Base-by-base conservation (phyloP, 768 basidiomycete genomes). In the Cyclocybe cylindracea region DNA sequence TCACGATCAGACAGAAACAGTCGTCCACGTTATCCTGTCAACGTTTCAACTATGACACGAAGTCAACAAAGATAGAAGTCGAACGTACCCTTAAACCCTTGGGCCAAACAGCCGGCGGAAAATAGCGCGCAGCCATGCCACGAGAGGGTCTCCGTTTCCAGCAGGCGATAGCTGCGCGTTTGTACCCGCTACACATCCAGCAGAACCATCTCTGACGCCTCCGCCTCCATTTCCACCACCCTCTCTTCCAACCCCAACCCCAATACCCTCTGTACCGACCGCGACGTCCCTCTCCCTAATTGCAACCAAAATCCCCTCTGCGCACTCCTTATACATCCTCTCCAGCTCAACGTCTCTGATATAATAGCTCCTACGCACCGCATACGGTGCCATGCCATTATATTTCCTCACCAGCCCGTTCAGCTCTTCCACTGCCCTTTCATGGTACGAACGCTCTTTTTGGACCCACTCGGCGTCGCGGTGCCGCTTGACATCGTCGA, bases 361-460 rank as follows among this genome's bases (percentile, higher is more conserved):
- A 53, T 88, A 77, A 53, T 85, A 82, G 4, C 81, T 72, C 42
- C 87, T 71, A 14, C 91, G 78, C n/a, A 88, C 91, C 4, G 83
- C 74, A 60, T 88, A 89, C 2, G 90, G 91, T 10, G 91, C 92
- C 39, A 88, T 65, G 6, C 79, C 85, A 62, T 94, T 94, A 70
- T 91, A 89, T 69, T 86, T 84, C 44, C 90, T 77, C 24, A 93
- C 85, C 5, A 87, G 74, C 3, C 82, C 74, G 66, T 94, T 93
- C 37, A 93, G 69, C 57, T 93, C 86, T 31, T 74, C 76, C 35
- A 94, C 61, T 10, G 86, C 86, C 2, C 79, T 73, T 33, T 84
- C 78, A 59, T 92, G 89, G 59, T 91, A 91, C 40, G 77, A 67
- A 13, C 68, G 64, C 63, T 93, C 89, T 42, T 80, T 79, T 31